Evolutionary conservation across 2,329 filamentous ascomycete species (phyloP).

Genomic region (Chaetomiaceae sp.): DNA sequence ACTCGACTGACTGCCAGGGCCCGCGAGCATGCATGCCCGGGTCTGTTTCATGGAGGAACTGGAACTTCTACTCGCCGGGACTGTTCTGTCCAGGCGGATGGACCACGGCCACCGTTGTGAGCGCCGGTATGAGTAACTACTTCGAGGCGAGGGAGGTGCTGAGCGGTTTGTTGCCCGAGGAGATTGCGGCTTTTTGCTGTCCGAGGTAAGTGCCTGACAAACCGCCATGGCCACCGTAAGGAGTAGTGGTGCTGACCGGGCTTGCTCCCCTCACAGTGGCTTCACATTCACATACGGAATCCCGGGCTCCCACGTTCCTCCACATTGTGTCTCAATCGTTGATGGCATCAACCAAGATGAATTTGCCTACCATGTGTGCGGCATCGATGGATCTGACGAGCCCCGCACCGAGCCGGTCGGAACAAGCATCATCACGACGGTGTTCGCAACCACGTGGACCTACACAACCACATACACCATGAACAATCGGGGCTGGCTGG

Average conservation of each 20-base stretch:
- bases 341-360: not conserved
- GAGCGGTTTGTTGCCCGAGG: not conserved
- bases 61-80: not conserved
- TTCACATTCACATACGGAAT: not conserved
- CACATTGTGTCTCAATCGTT: not conserved
- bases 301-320: not conserved
- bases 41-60: not conserved
- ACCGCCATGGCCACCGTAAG: too few species aligned
- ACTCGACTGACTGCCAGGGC: not conserved
- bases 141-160: not conserved
- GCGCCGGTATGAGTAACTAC: not conserved
- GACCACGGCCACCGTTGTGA: constrained; percentile 2
- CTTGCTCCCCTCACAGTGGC: not conserved
- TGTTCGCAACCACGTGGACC: not conserved
- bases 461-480: not conserved
- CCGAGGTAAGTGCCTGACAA: not conserved
- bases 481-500: not conserved
- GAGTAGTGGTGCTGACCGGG: too few species aligned
- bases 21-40: not conserved
- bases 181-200: constrained; percentile 1
- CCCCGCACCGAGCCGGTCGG: not conserved
- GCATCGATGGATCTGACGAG: not conserved
- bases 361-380: not conserved
- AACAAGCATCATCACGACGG: not conserved
- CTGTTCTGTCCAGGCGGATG: not conserved